These are phyloP conservation scores for Penicillium olsonii DNA, from an alignment of 2,329 filamentous ascomycete species.

Conservation along the genomic window DNA sequence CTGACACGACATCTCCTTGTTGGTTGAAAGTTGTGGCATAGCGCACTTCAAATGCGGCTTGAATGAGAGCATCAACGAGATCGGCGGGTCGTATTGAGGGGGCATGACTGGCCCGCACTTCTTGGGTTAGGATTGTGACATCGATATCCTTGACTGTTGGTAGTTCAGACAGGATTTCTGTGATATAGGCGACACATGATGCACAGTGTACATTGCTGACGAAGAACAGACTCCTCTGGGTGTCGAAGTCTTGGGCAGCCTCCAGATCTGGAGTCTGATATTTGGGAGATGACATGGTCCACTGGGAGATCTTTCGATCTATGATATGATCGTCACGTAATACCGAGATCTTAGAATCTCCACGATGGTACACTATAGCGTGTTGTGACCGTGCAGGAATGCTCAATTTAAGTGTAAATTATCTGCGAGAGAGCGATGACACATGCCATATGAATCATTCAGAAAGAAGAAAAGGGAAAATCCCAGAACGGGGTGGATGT, in stretches of 20 bases:
- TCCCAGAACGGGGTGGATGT: slow-evolving; percentile 12
- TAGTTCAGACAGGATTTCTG: slow-evolving; percentile 43
- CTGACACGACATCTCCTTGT: slow-evolving; percentile 31
- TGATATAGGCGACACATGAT: slow-evolving; percentile 50
- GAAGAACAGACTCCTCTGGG: slow-evolving; percentile 38
- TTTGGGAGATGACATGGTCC: slow-evolving; percentile 21
- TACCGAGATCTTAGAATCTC: neutral
- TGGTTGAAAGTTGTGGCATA: slow-evolving; percentile 44
- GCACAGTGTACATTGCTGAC: slow-evolving; percentile 53
- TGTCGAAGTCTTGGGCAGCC: slow-evolving; percentile 1
- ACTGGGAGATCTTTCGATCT: neutral
- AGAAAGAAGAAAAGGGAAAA: slow-evolving; percentile 14
- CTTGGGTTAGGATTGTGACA: slow-evolving; percentile 47
- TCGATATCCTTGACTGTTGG: slow-evolving; percentile 39
- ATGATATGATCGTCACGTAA: neutral
- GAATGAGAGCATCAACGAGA: slow-evolving; percentile 41
- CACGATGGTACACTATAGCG: neutral
- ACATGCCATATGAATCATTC: slow-evolving; percentile 1
- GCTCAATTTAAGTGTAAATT: neutral
- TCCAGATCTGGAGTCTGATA: slow-evolving; percentile 13
- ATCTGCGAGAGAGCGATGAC: neutral
- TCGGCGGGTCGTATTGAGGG: slow-evolving; percentile 30
- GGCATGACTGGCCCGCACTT: slow-evolving; percentile 45
- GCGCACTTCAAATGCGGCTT: slow-evolving; percentile 51
- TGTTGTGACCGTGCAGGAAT: too few species aligned